Evolutionary conservation across 2,329 filamentous ascomycete genomes (phyloP), one percentile per base, ranked within the genome.

Genomic region (Monilinia vaccinii-corymbosi): DNA sequence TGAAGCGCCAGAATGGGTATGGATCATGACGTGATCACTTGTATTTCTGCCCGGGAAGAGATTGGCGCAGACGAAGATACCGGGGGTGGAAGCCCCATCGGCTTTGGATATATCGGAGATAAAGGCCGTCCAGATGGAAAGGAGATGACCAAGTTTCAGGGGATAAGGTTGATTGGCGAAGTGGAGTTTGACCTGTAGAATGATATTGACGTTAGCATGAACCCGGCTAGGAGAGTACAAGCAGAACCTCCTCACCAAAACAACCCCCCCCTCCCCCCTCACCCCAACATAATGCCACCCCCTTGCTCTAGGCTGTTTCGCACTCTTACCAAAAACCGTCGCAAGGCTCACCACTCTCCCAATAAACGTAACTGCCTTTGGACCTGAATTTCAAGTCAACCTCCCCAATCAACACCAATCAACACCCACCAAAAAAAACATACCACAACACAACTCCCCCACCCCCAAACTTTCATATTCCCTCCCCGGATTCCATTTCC

Each of bases 311-410:
- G 69, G 71, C 40, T 77, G 74, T 44, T 71, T 74, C 62, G 75
- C 77, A 60, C 72, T 76, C 4, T 71, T 71, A 25, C 75, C 77
- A 13, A 69, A 66, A 8, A 75, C 71, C 34, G 80, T 73, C 51
- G 72, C 78, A 63, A 83, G 76, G 67, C 84, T 84, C 13, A 81
- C 79, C 14, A 86, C 69, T 32, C 83, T 74, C 1, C 83, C 83
- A 40, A 74, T 76, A 60, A 85, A 79, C 3, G 74, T 74, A 34
- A 84, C 76, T 55, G 77, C 73, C 36, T 72, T 72, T 0, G 78
- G 78, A 0, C 82, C 82, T 2, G n/a, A n/a, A n/a, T n/a, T n/a
- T n/a, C n/a, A n/a, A n/a, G n/a, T n/a, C n/a, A n/a, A n/a, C n/a
- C n/a, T n/a, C n/a, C n/a, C n/a, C n/a, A n/a, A n/a, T n/a, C n/a